Evolutionary conservation across 2,329 filamentous ascomycete species (phyloP).

Genomic region (Microdochium nivale): DNA sequence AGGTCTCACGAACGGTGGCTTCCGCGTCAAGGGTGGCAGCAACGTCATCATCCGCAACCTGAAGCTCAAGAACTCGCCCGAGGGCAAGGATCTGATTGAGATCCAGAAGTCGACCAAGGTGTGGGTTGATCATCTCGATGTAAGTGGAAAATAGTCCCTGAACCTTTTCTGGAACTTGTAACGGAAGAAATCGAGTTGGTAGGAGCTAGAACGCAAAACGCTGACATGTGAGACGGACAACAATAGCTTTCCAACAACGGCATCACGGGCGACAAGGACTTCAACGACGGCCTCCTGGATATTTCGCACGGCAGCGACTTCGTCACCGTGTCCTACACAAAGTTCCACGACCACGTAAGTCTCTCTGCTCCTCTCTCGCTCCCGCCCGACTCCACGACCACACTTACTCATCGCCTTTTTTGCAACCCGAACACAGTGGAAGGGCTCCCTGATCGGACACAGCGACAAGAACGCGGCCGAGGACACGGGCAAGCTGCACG

Average conservation of each 20-base stretch:
- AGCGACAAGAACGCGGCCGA: constrained; percentile 47
- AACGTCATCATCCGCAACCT: constrained; percentile 53
- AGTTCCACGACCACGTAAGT: constrained; percentile 30
- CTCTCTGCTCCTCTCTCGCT: neutral
- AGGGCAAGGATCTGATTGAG: constrained; percentile 40
- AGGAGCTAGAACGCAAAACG: neutral
- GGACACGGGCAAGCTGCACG: constrained; percentile 51
- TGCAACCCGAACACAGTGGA: constrained; percentile 21
- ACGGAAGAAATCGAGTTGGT: too few species aligned
- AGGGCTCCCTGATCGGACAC: constrained; percentile 52
- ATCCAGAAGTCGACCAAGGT: constrained; percentile 38
- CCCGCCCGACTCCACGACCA: neutral
- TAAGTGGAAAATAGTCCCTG: constrained; percentile 11
- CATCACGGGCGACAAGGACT: constrained; percentile 28
- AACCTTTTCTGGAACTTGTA: too few species aligned
- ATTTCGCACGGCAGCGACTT: constrained; percentile 33
- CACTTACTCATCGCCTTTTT: neutral
- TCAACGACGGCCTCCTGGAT: constrained; percentile 34
- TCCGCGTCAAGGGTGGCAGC: constrained; percentile 34
- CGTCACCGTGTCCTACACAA: constrained; percentile 31
- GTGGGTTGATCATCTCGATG: constrained; percentile 36
- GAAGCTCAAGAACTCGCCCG: constrained; percentile 36
- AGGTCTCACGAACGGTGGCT: constrained; percentile 33
- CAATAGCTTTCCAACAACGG: constrained; percentile 16
- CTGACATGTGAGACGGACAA: neutral